These are phyloP conservation scores for Maudiozyma turicensis DNA, from an alignment of 805 yeast genomes.

Conservation along the genomic window DNA sequence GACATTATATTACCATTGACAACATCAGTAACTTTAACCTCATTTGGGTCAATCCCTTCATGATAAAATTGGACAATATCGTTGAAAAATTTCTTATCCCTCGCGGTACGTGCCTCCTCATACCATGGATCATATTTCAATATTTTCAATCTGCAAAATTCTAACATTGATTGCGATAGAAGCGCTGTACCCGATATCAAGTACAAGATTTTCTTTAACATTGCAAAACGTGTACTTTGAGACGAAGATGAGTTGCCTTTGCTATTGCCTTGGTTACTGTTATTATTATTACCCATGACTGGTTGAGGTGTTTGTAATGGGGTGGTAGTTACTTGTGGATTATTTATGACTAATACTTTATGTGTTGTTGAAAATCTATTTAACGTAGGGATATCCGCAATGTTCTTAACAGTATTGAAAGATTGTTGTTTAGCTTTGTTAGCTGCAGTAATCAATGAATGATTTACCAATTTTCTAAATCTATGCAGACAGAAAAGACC, in stretches of 20 bases:
- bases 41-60: conserved; percentile 29
- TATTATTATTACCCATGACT: too few relatives aligned
- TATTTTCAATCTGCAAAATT: conserved; percentile 38
- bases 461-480: conserved; percentile 9
- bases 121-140: conserved; percentile 58
- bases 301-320: background rate
- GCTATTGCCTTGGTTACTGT: too few relatives aligned
- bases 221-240: conserved; percentile 13
- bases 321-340: background rate
- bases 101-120: conserved; percentile 51
- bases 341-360: conserved; percentile 7
- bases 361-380: conserved; percentile 26
- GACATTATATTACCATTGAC: conserved; percentile 22
- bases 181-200: conserved; percentile 36
- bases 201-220: conserved; percentile 28
- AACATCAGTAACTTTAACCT: conserved; percentile 27
- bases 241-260: conserved; percentile 2
- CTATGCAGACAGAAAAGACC: conserved; percentile 31
- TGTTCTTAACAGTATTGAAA: conserved; percentile 12
- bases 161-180: conserved; percentile 48
- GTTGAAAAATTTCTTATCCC: conserved; percentile 33
- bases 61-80: conserved; percentile 27
- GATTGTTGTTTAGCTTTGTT: background rate
- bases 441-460: background rate
- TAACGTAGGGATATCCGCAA: conserved; percentile 27